Base-by-base conservation (phyloP, 2,329 filamentous ascomycete genomes). In the Verticillium klebahnii region DNA sequence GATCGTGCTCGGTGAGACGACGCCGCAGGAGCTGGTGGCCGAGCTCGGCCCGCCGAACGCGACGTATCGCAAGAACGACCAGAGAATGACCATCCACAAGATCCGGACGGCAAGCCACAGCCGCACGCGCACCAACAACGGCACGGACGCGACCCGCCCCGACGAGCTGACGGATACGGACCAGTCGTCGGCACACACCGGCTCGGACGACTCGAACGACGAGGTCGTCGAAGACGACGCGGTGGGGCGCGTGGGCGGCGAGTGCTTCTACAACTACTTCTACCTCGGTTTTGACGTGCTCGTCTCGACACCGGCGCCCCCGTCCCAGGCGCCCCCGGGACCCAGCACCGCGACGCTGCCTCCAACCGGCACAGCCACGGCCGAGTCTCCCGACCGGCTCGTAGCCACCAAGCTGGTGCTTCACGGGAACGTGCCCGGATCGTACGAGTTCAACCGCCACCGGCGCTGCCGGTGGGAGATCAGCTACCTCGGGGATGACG, bases 181-280 rank as follows among this genome's bases (percentile, higher is more conserved):
- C 69, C 89, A 90, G 67, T 92, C 90, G 2, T 92, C 90, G 3
- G 83, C 84, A 60, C 88, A 90, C 66, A 89, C 88, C 1, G 84
- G 84, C 32, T 90, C 88, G 1, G 90, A 92, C 69, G 89, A 91
- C 31, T 83, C 93, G 25, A 83, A 81, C 37, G 80, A 84, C 25
- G 84, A 84, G 62, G 83, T 78, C 3, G 72, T 86, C 17, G 83
- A 86, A 54, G 87, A 87, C 34, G 83, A 85, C 34, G 72, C 78
- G 3, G 77, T 79, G 1, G 78, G 80, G 66, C 78, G 81, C 72
- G 67, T 87, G 3, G 85, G 87, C 1, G 84, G 87, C 4, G 92
- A 96, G 72, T 93, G 89, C 66, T 99, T 98, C 73, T 97, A 95
- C 77, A 98, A 98, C 73, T 99, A 99, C 74, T 99, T 97, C 72